phyloP scores from a whole-genome alignment of 257 asterid species.

The Handroanthus guayacan region DNA sequence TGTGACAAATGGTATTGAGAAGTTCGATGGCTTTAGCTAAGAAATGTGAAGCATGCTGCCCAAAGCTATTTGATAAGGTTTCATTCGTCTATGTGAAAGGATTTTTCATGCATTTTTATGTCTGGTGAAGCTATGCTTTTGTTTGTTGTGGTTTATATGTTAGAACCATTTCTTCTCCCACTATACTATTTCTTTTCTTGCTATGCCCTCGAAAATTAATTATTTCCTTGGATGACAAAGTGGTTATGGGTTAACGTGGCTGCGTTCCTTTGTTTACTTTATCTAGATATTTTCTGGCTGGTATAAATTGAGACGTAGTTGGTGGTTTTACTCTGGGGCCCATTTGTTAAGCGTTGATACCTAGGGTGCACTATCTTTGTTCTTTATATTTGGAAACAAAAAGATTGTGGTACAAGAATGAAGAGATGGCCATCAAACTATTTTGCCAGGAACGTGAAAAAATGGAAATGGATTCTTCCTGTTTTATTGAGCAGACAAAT shows the following conservation, averaged over 20 bases:
- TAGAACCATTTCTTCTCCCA: not conserved
- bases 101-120: not conserved
- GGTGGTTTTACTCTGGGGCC: slow-evolving; percentile 12
- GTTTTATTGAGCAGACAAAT: not conserved
- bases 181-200: not conserved
- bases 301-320: not conserved
- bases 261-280: slow-evolving; percentile 6
- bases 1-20: too few relatives aligned
- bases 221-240: not conserved
- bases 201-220: too few relatives aligned
- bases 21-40: too few relatives aligned
- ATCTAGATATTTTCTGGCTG: not conserved
- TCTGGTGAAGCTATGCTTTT: slow-evolving; percentile 24
- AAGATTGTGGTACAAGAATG: not conserved
- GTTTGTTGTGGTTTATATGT: slow-evolving; percentile 5
- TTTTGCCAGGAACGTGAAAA: not conserved
- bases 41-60: too few relatives aligned
- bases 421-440: not conserved
- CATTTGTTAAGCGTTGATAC: not conserved
- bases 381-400: too few relatives aligned
- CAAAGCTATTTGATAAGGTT: not conserved
- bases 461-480: not conserved
- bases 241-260: not conserved
- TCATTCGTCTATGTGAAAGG: slow-evolving; percentile 27
- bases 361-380: not conserved